Evolutionary conservation across 179 eudicot genomes (phyloP), one percentile per base, ranked within the genome.

Genomic region (Actinidia arguta): DNA sequence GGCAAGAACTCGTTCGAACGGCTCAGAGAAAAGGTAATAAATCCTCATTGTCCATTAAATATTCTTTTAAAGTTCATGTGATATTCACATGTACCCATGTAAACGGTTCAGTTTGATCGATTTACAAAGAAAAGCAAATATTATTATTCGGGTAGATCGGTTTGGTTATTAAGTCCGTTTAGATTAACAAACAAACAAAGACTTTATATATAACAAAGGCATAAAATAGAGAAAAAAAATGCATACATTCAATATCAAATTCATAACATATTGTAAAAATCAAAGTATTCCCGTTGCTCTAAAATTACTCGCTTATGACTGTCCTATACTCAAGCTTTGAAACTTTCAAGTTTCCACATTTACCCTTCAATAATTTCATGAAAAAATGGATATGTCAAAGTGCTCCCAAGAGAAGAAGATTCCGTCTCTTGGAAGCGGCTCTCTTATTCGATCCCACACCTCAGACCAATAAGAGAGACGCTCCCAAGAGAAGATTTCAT

Each of bases 401-500:
- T 76, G 61, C 13, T 85, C 66, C 78, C 78, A 73, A 39, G 48
- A 64, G 4, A 84, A 83, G 55, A 63, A 82, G 47, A 89, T 93
- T 77, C 80, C 91, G 67, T 75, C 92, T 54, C 27, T 82, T 13
- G 81, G 82, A 63, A n/a, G n/a, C n/a, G n/a, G n/a, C n/a, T n/a
- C n/a, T n/a, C n/a, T 75, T 46, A 25, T 25, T 56, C 22, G 85
- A 83, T 54, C 82, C 73, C 10, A 59, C 81, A 51, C 59, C 75
- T 70, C 85, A 82, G 72, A 63, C 50, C 77, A 70, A 66, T 46
- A 79, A 82, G 63, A 85, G 81, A 27, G 42, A 36, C 22, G 68
- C 75, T 73, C 82, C 85, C 16, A 86, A 76, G 67, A 87, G 82
- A 76, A 87, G 92, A 82, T 85, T 85, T 36, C 89, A 88, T 20